Evolutionary conservation across 495 filamentous ascomycete genomes (phyloP).

Genomic region (Lentithecium fluviatile): DNA sequence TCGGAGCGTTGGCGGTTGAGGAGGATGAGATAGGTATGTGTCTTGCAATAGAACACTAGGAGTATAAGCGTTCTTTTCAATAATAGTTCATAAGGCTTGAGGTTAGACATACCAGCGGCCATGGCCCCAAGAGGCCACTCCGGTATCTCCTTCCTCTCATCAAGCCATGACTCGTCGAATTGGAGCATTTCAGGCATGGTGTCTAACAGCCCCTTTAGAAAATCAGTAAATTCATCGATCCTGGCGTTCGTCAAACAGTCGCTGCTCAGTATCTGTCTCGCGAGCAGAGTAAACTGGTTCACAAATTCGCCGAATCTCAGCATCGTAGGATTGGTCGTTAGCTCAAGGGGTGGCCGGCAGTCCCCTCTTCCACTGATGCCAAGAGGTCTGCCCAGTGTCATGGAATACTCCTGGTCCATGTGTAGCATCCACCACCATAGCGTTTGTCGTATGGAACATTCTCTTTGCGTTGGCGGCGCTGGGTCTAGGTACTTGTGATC

Average conservation of each 20-base stretch:
- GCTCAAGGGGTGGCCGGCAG: slow-evolving; percentile 47
- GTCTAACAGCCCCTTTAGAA: slow-evolving; percentile 42
- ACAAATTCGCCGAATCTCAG: slow-evolving; percentile 46
- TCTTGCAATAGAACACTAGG: slow-evolving; percentile 46
- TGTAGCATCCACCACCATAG: slow-evolving; percentile 55
- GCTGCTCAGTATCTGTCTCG: slow-evolving; percentile 48
- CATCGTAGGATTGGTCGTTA: slow-evolving; percentile 44
- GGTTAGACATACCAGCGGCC: slow-evolving; percentile 42
- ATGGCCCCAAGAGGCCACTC: slow-evolving; percentile 49
- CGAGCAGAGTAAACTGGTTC: slow-evolving; percentile 49
- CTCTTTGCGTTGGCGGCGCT: slow-evolving; percentile 41
- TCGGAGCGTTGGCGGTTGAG: slow-evolving; percentile 49
- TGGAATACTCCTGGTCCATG: slow-evolving; percentile 53
- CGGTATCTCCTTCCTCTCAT: slow-evolving; percentile 41
- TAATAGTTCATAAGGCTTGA: neutral
- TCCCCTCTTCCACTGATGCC: slow-evolving; percentile 51
- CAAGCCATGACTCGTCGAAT: slow-evolving; percentile 49
- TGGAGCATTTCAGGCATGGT: slow-evolving; percentile 48
- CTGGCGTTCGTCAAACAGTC: slow-evolving; percentile 43
- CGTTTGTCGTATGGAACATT: slow-evolving; percentile 43
- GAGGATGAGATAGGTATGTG: slow-evolving; percentile 49
- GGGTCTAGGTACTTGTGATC: slow-evolving; percentile 49
- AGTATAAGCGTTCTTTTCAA: neutral
- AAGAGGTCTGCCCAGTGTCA: slow-evolving; percentile 49
- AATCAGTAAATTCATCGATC: slow-evolving; percentile 50